Evolutionary conservation across 2,329 filamentous ascomycete genomes (phyloP), one percentile per base, ranked within the genome.

Genomic region (Aspergillus arachidicola): DNA sequence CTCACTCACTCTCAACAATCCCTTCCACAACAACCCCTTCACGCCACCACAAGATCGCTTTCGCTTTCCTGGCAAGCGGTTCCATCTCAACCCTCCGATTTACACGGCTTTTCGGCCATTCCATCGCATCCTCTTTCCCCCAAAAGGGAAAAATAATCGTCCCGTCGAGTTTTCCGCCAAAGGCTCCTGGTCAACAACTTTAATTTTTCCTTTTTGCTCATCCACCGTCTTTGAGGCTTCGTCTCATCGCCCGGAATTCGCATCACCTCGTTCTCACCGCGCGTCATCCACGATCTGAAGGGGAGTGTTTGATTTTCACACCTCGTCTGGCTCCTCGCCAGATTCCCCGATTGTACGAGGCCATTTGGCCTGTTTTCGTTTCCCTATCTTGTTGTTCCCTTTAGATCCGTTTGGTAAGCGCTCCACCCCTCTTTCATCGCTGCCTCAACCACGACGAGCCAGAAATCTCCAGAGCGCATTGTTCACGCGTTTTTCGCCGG

Each of bases 331-430:
- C 67, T 71, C 65, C 57, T 69, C 65, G 67, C 69, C 71, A 71
- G 70, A 72, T 68, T 58, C 59, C 64, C 66, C 60, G 57, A 63
- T 62, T 53, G 55, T 63, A 57, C 68, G 64, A 70, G 75, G 73
- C 74, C 72, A 64, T 66, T 69, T 65, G 72, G 74, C 72, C 69
- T 71, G 58, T 68, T 66, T 67, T 59, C 64, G 62, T 67, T 61
- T 67, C 66, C 62, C 62, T 58, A 60, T 64, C 62, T 68, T 53
- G 65, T 72, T 72, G 66, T 59, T 71, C 65, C 62, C 58, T 70
- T 67, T 69, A 69, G 64, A 68, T 69, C 62, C 67, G 59, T 70
- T 70, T 68, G 71, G 75, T 77, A 73, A 68, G 75, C 67, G 58
- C 59, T 62, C 61, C 59, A 56, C 48, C 48, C 61, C 32, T 60